Conservation (phyloP, 1,284 basidiomycete genomes). For the Cerrena zonata region DNA sequence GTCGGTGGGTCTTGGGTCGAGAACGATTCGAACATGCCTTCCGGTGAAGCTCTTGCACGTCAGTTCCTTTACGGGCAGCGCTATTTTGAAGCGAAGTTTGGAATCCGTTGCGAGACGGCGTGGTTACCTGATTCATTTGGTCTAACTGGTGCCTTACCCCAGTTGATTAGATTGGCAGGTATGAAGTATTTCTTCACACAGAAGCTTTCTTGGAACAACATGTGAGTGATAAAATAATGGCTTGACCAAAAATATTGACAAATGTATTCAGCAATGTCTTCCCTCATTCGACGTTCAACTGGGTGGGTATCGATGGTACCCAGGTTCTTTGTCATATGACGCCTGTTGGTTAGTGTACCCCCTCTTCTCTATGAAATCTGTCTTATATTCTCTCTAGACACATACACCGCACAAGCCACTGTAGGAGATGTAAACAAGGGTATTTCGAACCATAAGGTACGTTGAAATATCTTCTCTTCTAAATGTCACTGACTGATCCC, state of each 20-base stretch:
- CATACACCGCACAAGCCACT: constrained; percentile 83
- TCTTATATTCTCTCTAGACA: constrained; percentile 51
- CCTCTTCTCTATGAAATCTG: no score
- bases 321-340: constrained; percentile 94
- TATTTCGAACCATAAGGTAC: constrained; percentile 77
- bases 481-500: neutral
- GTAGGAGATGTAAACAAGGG: constrained; percentile 82
- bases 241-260: neutral
- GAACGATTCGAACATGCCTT: constrained; percentile 89
- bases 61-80: constrained; percentile 92
- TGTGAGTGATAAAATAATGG: constrained; percentile 39
- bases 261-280: constrained; percentile 68
- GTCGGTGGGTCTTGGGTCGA: constrained; percentile 87
- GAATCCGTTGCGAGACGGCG: constrained; percentile 70
- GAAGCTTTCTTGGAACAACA: constrained; percentile 84
- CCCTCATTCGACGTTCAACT: constrained; percentile 95
- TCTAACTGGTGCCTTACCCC: constrained; percentile 90
- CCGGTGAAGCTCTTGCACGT: constrained; percentile 81
- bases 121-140: constrained; percentile 93
- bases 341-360: constrained; percentile 55
- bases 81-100: constrained; percentile 82
- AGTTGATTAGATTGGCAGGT: constrained; percentile 78
- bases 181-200: constrained; percentile 98
- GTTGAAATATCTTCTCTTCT: constrained; percentile 1
- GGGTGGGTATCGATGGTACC: constrained; percentile 91